Evolutionary conservation across 352 stramenopile species (phyloP).

Genomic region (Saprolegnia diclina): DNA sequence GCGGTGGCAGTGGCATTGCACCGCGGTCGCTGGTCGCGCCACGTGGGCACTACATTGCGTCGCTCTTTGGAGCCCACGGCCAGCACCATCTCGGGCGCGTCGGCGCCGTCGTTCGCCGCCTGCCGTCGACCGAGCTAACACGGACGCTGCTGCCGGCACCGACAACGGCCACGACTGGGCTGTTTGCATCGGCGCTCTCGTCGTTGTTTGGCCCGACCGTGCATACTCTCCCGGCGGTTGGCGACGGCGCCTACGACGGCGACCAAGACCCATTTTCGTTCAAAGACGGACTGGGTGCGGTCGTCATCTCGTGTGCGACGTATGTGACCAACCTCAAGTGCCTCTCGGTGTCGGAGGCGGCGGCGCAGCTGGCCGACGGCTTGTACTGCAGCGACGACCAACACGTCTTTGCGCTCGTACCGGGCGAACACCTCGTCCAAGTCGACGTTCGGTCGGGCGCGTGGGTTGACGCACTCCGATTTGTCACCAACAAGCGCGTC

Average conservation of each 20-base stretch:
- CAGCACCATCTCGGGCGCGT: not conserved
- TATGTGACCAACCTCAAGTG: slow-evolving; percentile 30
- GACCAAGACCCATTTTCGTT: slow-evolving; percentile 31
- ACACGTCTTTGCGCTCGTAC: slow-evolving; percentile 31
- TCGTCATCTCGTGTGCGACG: slow-evolving; percentile 27
- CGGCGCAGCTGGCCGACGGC: slow-evolving; percentile 30
- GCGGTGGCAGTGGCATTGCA: slow-evolving; percentile 21
- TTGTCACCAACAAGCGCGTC: slow-evolving; percentile 33
- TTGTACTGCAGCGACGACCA: slow-evolving; percentile 25
- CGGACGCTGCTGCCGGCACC: not conserved
- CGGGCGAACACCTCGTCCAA: slow-evolving; percentile 29
- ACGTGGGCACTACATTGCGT: slow-evolving; percentile 31
- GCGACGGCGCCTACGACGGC: slow-evolving; percentile 23
- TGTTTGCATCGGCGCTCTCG: not conserved
- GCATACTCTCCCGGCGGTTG: not conserved
- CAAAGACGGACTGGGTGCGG: slow-evolving; percentile 27
- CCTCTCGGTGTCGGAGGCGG: slow-evolving; percentile 27
- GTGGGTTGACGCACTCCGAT: slow-evolving; percentile 28
- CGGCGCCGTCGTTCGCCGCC: not conserved
- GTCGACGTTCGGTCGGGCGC: slow-evolving; percentile 26
- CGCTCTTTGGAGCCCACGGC: slow-evolving; percentile 6
- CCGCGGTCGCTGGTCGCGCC: slow-evolving; percentile 32
- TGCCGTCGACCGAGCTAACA: not conserved
- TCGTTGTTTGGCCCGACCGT: slow-evolving; percentile 23
- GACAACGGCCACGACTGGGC: not conserved